Evolutionary conservation across 2,329 filamentous ascomycete species (phyloP).

Genomic region (Aspergillus novoparasiticus): DNA sequence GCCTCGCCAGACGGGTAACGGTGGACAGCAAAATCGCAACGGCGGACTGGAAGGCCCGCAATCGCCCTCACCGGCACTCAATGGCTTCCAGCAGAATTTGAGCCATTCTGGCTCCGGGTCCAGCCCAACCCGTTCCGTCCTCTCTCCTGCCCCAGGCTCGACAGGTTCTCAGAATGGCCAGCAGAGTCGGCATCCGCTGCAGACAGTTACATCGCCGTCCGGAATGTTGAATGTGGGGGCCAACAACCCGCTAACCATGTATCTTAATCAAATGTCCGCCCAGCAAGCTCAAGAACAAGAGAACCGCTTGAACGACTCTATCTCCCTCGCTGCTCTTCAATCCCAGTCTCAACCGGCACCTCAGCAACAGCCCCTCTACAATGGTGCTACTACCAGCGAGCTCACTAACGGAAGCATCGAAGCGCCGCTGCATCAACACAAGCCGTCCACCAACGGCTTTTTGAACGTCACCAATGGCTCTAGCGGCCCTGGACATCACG

Average conservation of each 20-base stretch:
- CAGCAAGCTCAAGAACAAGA: slow-evolving; percentile 69
- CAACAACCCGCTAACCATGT: slow-evolving; percentile 91
- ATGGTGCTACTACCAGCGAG: slow-evolving; percentile 68
- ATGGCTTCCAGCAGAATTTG: slow-evolving; percentile 58
- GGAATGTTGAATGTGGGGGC: slow-evolving; percentile 75
- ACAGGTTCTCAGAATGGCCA: slow-evolving; percentile 57
- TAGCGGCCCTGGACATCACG: slow-evolving; percentile 75
- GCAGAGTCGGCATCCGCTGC: slow-evolving; percentile 61
- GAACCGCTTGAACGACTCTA: slow-evolving; percentile 45
- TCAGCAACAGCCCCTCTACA: slow-evolving; percentile 81
- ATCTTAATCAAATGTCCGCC: slow-evolving; percentile 74
- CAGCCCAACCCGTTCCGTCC: slow-evolving; percentile 60
- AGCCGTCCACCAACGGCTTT: slow-evolving; percentile 67
- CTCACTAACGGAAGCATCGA: slow-evolving; percentile 59
- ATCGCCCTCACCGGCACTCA: slow-evolving; percentile 58
- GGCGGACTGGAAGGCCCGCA: slow-evolving; percentile 56
- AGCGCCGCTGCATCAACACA: slow-evolving; percentile 52
- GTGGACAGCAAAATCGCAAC: slow-evolving; percentile 67
- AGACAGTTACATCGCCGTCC: slow-evolving; percentile 60
- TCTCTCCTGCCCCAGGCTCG: slow-evolving; percentile 58
- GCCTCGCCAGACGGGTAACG: slow-evolving; percentile 77
- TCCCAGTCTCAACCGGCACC: slow-evolving; percentile 67
- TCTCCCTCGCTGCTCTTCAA: slow-evolving; percentile 48
- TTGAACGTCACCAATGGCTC: slow-evolving; percentile 54
- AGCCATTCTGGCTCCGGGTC: slow-evolving; percentile 60